phyloP scores from a whole-genome alignment of 2,329 filamentous ascomycete species.

The Magnaporthiopsis incrustans region DNA sequence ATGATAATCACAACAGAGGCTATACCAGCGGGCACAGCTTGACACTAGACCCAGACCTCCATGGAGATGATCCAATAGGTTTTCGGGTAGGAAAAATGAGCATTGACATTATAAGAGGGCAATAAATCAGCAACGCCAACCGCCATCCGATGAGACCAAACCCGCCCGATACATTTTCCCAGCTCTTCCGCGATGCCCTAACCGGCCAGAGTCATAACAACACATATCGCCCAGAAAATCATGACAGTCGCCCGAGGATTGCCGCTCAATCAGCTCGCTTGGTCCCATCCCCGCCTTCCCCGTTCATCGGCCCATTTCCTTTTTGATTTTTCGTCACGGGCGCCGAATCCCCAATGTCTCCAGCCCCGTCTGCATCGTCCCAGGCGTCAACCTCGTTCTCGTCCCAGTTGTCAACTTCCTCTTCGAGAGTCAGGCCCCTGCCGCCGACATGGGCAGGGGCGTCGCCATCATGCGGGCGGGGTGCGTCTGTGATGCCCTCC shows the following conservation, averaged over 20 bases:
- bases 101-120: background rate
- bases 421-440: slow-evolving; percentile 49
- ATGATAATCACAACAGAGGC: background rate
- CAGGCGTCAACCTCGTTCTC: slow-evolving; percentile 62
- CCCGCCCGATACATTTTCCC: background rate
- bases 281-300: slow-evolving; percentile 14
- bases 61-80: background rate
- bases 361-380: slow-evolving; percentile 40
- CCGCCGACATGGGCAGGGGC: slow-evolving; percentile 13
- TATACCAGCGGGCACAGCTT: background rate
- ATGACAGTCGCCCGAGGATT: too few relatives aligned
- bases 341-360: slow-evolving; percentile 16
- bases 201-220: background rate
- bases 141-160: background rate
- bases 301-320: slow-evolving; percentile 12
- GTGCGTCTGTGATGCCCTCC: slow-evolving; percentile 47
- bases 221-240: too few relatives aligned
- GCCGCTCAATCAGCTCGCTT: slow-evolving; percentile 21
- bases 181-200: background rate
- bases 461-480: slow-evolving; percentile 4
- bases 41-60: too few relatives aligned
- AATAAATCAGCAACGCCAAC: background rate
- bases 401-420: slow-evolving; percentile 90
- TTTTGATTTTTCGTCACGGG: slow-evolving; percentile 9
- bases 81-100: background rate